Base-by-base conservation (phyloP, 148 eudicot species). In the Diospyros lotus region DNA sequence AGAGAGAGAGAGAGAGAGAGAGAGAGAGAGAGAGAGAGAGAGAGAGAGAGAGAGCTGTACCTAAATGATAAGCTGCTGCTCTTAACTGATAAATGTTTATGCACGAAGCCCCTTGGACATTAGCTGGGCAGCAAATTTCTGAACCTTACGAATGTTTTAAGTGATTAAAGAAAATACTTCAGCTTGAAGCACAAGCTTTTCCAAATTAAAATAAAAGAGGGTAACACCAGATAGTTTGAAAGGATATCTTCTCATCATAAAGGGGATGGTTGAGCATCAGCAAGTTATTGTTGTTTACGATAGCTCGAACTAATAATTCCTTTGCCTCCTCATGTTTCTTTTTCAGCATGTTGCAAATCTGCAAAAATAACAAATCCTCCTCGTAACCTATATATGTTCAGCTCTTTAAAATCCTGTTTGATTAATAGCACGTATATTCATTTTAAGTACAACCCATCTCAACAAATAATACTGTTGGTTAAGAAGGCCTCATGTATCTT, bases 291-390 rank as follows among this genome's bases (percentile, higher is more conserved):
- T 89, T 90, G 86, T 88, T 92, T 54, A 90, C 90, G 74, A 89
- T 78, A 77, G 90, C 91, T 65, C 86, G 87, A 78, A 90, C 97
- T 73, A 92, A 68, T 80, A 92, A 18, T 74, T 95, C 99, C 81
- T 95, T 92, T n/a, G 99, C 96, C 83, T 92, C 98, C 58, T 90
- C 97, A 9, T 89, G 94, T 83, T 89, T 92, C 91, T 88, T 92
- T 76, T 82, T 88, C 82, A 95, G 84, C 89, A 85, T 84, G 77
- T 71, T 83, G 84, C 94, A 87, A 3, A 95, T 87, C 98, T 95
- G 93, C 78, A 79, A 46, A 68, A 56, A 60, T 17, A 59, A 65
- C 10, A 52, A 2, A 8, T 45, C 55, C 9, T 65, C 5, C 13
- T 64, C 43, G 69, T 51, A 18, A 64, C 70, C 54, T 64, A 15